phyloP scores from a whole-genome alignment of 495 filamentous ascomycete species.

The Hypoxylon rickii region DNA sequence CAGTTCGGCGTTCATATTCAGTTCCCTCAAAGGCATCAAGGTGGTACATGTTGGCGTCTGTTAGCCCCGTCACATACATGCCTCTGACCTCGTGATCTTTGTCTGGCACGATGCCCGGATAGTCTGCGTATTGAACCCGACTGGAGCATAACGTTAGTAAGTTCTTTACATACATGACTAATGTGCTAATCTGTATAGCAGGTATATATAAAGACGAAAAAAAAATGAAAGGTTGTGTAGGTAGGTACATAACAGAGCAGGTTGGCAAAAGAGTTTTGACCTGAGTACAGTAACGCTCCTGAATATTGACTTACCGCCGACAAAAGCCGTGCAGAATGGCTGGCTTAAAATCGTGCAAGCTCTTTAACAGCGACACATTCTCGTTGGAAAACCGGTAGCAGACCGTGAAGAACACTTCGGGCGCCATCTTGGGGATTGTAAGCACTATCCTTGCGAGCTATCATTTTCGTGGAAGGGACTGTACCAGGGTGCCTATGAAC shows the following conservation, averaged over 20 bases:
- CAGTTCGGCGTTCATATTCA: constrained; percentile 67
- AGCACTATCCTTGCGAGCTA: constrained; percentile 12
- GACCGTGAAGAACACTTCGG: constrained; percentile 80
- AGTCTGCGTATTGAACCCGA: constrained; percentile 63
- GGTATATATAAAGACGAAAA: too few relatives aligned
- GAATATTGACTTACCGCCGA: constrained; percentile 63
- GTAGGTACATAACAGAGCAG: neutral
- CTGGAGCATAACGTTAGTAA: constrained; percentile 16
- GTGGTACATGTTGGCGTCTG: constrained; percentile 71
- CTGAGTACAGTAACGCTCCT: neutral
- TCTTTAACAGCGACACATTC: constrained; percentile 50
- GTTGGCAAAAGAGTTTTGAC: neutral
- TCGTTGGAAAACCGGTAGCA: constrained; percentile 63
- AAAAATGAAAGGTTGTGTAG: too few relatives aligned
- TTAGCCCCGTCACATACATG: constrained; percentile 77
- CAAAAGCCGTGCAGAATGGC: constrained; percentile 75
- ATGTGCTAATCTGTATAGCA: too few relatives aligned
- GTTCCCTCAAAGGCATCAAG: constrained; percentile 84
- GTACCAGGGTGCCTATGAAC: constrained; percentile 45
- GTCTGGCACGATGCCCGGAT: constrained; percentile 77
- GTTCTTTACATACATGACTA: too few relatives aligned
- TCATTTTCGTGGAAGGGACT: neutral
- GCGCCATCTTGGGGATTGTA: constrained; percentile 69
- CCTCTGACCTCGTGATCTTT: constrained; percentile 69
- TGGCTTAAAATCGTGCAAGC: constrained; percentile 66